phyloP scores from a whole-genome alignment of 1,284 basidiomycete species.

The Melampsora medusae region DNA sequence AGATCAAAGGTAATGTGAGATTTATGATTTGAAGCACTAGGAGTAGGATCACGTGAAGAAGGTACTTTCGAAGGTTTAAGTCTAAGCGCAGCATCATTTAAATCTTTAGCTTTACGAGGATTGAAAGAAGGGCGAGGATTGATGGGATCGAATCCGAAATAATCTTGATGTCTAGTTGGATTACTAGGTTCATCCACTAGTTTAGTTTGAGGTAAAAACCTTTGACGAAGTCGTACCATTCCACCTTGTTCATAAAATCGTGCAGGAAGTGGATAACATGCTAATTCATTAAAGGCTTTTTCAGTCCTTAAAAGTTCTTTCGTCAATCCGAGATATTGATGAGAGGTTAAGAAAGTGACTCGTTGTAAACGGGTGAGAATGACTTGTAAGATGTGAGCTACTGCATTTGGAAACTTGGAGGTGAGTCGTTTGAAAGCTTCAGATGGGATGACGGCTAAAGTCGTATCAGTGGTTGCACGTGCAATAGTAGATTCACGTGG shows the following conservation, averaged over 20 bases:
- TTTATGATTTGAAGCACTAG: too few relatives aligned
- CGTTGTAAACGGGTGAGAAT: conserved; percentile 92
- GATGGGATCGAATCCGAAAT: conserved; percentile 6
- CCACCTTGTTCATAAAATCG: conserved; percentile 94
- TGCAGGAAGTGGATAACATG: conserved; percentile 85
- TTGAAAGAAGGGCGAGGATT: conserved; percentile 26
- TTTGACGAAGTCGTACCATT: conserved; percentile 78
- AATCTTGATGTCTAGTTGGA: conserved; percentile 54
- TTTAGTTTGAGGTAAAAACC: conserved; percentile 60
- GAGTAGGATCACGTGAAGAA: too few relatives aligned
- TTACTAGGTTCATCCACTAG: conserved; percentile 46
- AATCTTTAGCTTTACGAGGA: background rate
- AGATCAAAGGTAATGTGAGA: background rate
- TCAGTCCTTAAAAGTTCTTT: conserved; percentile 93
- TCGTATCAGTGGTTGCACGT: conserved; percentile 86
- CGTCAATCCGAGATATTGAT: conserved; percentile 92
- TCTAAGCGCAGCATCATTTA: too few relatives aligned
- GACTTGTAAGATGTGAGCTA: conserved; percentile 95
- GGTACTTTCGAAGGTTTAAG: too few relatives aligned
- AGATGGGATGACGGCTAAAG: conserved; percentile 95
- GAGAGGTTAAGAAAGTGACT: conserved; percentile 91
- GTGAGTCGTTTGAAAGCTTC: conserved; percentile 88
- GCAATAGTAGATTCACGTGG: conserved; percentile 63
- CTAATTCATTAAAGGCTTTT: conserved; percentile 92
- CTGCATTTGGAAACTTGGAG: conserved; percentile 92